Percentiles rank a stretch among this genome's conserved stretches.
These are phyloP conservation scores for Dryadomyces sulphureus DNA, from an alignment of 2,329 filamentous ascomycete genomes.

Conservation along the genomic window DNA sequence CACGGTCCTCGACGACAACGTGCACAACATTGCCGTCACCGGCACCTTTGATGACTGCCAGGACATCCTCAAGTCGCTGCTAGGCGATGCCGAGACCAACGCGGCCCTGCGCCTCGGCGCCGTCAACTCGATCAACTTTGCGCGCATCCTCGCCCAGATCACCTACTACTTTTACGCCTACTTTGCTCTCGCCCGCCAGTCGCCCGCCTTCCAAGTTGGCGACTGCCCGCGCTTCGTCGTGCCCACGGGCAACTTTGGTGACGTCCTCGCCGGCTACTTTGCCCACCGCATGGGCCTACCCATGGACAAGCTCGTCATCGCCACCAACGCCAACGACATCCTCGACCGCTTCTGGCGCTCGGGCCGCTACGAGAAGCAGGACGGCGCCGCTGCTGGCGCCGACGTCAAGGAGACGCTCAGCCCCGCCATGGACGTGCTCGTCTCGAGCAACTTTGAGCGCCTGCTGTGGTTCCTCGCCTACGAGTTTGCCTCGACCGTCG, in stretches of 20 bases:
- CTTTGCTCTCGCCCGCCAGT: conserved; percentile 57
- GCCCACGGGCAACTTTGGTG: conserved; percentile 88
- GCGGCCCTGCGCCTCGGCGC: conserved; percentile 70
- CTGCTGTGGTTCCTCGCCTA: conserved; percentile 87
- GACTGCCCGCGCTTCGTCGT: conserved; percentile 73
- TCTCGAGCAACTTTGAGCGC: conserved; percentile 92
- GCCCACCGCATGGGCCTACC: conserved; percentile 48
- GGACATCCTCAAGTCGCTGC: conserved; percentile 89
- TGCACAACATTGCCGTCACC: conserved; percentile 79
- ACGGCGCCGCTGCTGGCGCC: conserved; percentile 35
- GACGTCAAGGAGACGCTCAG: conserved; percentile 75
- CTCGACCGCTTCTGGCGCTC: conserved; percentile 89
- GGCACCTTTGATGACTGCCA: conserved; percentile 96
- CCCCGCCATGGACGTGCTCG: conserved; percentile 95
- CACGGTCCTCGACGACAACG: conserved; percentile 76
- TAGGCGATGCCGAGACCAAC: conserved; percentile 76
- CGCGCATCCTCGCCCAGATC: conserved; percentile 88
- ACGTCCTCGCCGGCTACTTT: conserved; percentile 88
- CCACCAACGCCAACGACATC: conserved; percentile 97
- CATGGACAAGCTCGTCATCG: conserved; percentile 68
- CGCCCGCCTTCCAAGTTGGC: conserved; percentile 43
- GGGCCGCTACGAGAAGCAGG: conserved; percentile 70
- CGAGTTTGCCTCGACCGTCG: conserved; percentile 38
- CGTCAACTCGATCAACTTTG: conserved; percentile 95
- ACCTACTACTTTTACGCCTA: conserved; percentile 96